Percentiles rank a stretch among this genome's conserved stretches.
These are phyloP conservation scores for Trametes villosa DNA, from an alignment of 768 basidiomycete genomes.

Conservation along the genomic window DNA sequence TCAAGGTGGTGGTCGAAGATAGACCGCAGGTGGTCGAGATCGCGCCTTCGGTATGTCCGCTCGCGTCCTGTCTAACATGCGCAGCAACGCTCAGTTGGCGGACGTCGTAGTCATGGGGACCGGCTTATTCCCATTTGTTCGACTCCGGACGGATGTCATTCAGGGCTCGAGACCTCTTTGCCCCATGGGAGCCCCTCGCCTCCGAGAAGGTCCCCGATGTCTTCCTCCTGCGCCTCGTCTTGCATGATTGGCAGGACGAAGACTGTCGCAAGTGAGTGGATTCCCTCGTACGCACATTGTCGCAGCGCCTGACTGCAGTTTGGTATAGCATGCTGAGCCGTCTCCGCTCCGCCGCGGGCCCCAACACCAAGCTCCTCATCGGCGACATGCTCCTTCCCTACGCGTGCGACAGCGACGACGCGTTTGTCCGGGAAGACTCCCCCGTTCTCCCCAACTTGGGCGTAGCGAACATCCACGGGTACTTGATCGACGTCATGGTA, in stretches of 20 bases:
- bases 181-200: slow-evolving; percentile 40
- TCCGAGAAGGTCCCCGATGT: slow-evolving; percentile 8
- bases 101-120: slow-evolving; percentile 22
- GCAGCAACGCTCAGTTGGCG: slow-evolving; percentile 10
- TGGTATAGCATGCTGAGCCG: slow-evolving; percentile 8
- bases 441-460: slow-evolving; percentile 20
- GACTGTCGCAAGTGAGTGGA: slow-evolving; percentile 9
- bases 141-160: slow-evolving; percentile 23
- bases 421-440: slow-evolving; percentile 9
- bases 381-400: slow-evolving; percentile 20
- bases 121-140: slow-evolving; percentile 10
- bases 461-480: slow-evolving; percentile 7
- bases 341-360: slow-evolving; percentile 17
- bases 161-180: slow-evolving; percentile 18
- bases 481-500: slow-evolving; percentile 14
- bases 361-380: slow-evolving; percentile 20
- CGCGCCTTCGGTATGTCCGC: slow-evolving; percentile 33
- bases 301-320: slow-evolving; percentile 61
- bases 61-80: neutral
- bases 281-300: fast-evolving
- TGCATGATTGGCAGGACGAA: slow-evolving; percentile 23
- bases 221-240: slow-evolving; percentile 17
- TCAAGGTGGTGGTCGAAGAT: slow-evolving; percentile 26
- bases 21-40: slow-evolving; percentile 35
- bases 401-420: slow-evolving; percentile 9